Percentiles rank a stretch among this genome's conserved stretches.
Evolutionary conservation across 805 yeast genomes (phyloP).

Genomic region (Blastobotrys chiropterorum): DNA sequence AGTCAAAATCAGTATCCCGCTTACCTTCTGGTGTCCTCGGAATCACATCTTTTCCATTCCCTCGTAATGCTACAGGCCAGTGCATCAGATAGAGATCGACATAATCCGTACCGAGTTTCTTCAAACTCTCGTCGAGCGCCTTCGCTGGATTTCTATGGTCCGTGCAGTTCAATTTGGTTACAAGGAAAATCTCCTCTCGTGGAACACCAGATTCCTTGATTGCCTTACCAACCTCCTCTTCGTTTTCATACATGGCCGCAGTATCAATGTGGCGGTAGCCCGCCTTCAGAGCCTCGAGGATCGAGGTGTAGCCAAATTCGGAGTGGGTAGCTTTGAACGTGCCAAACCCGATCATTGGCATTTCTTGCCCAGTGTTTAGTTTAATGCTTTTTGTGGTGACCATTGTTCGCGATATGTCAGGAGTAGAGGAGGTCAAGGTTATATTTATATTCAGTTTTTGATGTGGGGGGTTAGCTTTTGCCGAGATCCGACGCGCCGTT

Average conservation of each 20-base stretch:
- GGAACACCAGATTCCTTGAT: constrained; percentile 37
- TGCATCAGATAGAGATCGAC: constrained; percentile 62
- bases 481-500: no score
- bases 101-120: constrained; percentile 49
- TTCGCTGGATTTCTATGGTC: constrained; percentile 35
- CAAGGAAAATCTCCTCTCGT: constrained; percentile 50
- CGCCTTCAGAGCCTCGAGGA: constrained; percentile 43
- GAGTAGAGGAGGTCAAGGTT: no score
- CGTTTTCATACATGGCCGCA: constrained; percentile 65
- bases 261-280: constrained; percentile 74
- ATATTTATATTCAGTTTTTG: no score
- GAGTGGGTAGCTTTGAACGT: constrained; percentile 42
- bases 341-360: constrained; percentile 69
- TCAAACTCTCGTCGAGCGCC: constrained; percentile 47
- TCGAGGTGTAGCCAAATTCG: constrained; percentile 4
- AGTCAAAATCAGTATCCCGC: constrained; percentile 16
- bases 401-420: no score
- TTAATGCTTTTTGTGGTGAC: constrained; percentile 23
- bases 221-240: constrained; percentile 52
- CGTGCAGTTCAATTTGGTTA: constrained; percentile 57
- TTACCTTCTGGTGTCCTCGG: constrained; percentile 1
- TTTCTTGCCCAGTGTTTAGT: constrained; percentile 49
- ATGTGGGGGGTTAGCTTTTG: no score
- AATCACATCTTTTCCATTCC: constrained; percentile 5
- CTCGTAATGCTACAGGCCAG: constrained; percentile 47